Evolutionary conservation across 192 early-diverging fungal species (phyloP), one percentile per base, ranked within the genome.

Genomic region (Fimicolochytrium jonesii): DNA sequence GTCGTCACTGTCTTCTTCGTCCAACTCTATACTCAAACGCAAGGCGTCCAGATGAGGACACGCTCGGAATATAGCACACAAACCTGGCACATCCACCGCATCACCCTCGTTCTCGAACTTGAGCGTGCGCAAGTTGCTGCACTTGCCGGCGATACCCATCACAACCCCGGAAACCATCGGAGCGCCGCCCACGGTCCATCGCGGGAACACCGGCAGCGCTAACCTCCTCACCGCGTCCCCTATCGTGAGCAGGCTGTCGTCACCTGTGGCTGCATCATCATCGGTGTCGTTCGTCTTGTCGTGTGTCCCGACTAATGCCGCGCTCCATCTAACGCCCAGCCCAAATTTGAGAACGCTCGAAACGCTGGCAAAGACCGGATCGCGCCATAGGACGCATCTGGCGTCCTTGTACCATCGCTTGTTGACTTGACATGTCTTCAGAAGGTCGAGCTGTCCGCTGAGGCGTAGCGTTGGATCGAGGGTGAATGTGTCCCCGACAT

Each of bases 121-220:
- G n/a, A 55, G 35, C 28, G 53, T 55, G 31, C 53, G 53, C 2
- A 55, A 34, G 35, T 25, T 15, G 10, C 33, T 34, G 35, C 53
- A 55, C 28, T 2, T n/a, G 3, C 15, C 33, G 11, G 53, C 35
- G 26, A 55, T 33, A 26, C 35, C 53, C 29, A 26, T 18, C 10
- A 55, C 18, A 3, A 55, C n/a, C 11, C 18, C 36, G 13, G 4
- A 2, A 17, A 33, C 15, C 30, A 55, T 13, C 18, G 29, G 53
- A n/a, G 53, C 33, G 31, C 53, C 53, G 31, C 53, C 53, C 17
- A 55, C 26, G 18, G 33, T 55, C 53, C 53, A 55, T 18, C 18
- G 17, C 11, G 53, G 53, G 25, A 15, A 34, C n/a, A 34, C n/a
- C 13, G 53, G 53, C 33, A 55, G 53, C 18, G 3, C n/a, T 3